These are phyloP conservation scores for Yamadazyma laniorum DNA, from an alignment of 805 yeast genomes.

Conservation along the genomic window DNA sequence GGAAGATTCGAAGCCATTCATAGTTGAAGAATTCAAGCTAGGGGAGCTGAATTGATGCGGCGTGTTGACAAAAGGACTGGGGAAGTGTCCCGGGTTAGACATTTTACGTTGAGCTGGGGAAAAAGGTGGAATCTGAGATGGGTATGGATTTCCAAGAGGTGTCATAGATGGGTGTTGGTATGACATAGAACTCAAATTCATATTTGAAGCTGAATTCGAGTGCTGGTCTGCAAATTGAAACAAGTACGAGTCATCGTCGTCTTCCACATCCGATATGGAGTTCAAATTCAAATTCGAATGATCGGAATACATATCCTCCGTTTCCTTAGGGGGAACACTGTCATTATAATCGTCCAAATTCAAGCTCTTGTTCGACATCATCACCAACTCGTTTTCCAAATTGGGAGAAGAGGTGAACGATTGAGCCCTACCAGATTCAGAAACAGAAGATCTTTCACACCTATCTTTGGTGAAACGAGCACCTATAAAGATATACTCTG, in stretches of 20 bases:
- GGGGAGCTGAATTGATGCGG: conserved; percentile 3
- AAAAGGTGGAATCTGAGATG: conserved; percentile 4
- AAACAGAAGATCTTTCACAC: conserved; percentile 33
- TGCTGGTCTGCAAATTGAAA: not conserved
- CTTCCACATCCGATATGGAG: conserved; percentile 6
- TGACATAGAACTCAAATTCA: conserved; percentile 6
- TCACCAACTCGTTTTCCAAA: conserved; percentile 11
- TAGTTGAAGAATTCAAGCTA: conserved; percentile 1
- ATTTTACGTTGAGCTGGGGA: conserved; percentile 3
- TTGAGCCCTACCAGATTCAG: not conserved
- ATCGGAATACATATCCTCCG: conserved; percentile 5
- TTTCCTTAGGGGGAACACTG: not conserved
- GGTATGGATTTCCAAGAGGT: not conserved
- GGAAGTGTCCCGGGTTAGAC: not conserved
- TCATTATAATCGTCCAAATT: not conserved
- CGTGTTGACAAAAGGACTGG: conserved; percentile 2
- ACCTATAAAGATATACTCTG: conserved; percentile 9
- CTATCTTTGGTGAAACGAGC: conserved; percentile 33
- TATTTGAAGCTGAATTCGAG: not conserved
- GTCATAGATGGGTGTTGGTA: conserved; percentile 4
- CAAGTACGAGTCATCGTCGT: conserved; percentile 4
- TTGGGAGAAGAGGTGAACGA: conserved; percentile 7
- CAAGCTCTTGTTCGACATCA: conserved; percentile 5
- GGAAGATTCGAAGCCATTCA: conserved; percentile 9
- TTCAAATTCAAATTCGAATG: conserved; percentile 5